Evolutionary conservation across 208 protist genomes (phyloP).

Genomic region (Leishmania turanica): DNA sequence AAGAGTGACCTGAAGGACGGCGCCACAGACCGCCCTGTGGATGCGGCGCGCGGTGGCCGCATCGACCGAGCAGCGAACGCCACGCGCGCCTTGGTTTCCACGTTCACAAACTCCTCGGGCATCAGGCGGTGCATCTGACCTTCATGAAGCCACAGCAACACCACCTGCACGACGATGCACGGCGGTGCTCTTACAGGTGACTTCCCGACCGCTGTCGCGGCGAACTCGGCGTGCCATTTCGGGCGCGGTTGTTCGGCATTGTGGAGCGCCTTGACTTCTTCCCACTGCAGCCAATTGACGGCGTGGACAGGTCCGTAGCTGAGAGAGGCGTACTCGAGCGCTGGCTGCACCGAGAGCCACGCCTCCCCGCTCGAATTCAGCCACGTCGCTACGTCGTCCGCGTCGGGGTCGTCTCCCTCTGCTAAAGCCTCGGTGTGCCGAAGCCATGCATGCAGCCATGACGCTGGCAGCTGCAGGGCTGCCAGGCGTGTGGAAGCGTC

Average conservation of each 20-base stretch:
- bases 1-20: constrained; percentile 13
- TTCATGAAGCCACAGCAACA: constrained; percentile 26
- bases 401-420: neutral
- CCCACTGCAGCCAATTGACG: constrained; percentile 23
- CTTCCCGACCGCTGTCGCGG: neutral
- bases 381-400: neutral
- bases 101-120: constrained; percentile 13
- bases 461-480: constrained; percentile 5
- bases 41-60: neutral
- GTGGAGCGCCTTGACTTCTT: constrained; percentile 23
- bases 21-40: neutral
- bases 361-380: neutral
- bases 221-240: neutral
- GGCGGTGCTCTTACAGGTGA: neutral
- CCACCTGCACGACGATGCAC: constrained; percentile 15
- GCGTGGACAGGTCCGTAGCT: constrained; percentile 23
- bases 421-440: neutral
- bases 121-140: constrained; percentile 5
- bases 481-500: constrained; percentile 9
- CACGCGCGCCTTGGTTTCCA: neutral
- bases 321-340: constrained; percentile 25
- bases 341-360: constrained; percentile 31
- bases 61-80: neutral
- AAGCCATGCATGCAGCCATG: constrained; percentile 17
- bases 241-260: constrained; percentile 6